These are phyloP conservation scores for Tulasnella calospora DNA, from an alignment of 768 basidiomycete species.

Conservation along the genomic window DNA sequence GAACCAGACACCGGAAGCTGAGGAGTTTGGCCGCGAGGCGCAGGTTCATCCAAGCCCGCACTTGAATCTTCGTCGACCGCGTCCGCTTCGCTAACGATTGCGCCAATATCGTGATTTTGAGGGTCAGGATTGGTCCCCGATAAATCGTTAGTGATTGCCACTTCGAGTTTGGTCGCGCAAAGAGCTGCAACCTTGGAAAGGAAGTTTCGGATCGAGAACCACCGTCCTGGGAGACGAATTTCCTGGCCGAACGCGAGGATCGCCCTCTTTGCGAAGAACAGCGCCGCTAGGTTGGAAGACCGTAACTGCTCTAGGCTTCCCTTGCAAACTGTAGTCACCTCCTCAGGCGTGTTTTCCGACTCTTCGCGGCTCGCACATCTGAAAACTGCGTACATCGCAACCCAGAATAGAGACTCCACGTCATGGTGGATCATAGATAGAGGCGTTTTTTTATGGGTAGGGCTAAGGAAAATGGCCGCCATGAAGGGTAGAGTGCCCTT, in stretches of 20 bases:
- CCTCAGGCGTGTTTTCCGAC: background rate
- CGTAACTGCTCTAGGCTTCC: background rate
- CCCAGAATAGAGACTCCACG: background rate
- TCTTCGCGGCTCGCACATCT: background rate
- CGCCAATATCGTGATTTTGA: background rate
- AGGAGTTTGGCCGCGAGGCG: background rate
- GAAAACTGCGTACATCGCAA: background rate
- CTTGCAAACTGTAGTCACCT: background rate
- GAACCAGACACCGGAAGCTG: background rate
- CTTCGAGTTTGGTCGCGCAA: background rate
- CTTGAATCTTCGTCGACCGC: background rate
- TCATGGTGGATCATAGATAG: background rate
- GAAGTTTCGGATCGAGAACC: background rate
- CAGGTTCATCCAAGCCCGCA: background rate
- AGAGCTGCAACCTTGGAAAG: background rate
- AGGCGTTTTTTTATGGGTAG: background rate
- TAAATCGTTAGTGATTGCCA: background rate
- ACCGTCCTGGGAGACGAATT: background rate
- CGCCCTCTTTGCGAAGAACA: background rate
- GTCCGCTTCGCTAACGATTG: background rate
- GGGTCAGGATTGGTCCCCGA: background rate
- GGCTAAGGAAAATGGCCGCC: background rate
- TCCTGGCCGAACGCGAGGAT: background rate
- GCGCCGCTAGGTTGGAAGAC: background rate
- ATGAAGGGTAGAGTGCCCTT: background rate